Evolutionary conservation across 805 yeast species (phyloP).

Genomic region (Metschnikowia peoriensis): DNA sequence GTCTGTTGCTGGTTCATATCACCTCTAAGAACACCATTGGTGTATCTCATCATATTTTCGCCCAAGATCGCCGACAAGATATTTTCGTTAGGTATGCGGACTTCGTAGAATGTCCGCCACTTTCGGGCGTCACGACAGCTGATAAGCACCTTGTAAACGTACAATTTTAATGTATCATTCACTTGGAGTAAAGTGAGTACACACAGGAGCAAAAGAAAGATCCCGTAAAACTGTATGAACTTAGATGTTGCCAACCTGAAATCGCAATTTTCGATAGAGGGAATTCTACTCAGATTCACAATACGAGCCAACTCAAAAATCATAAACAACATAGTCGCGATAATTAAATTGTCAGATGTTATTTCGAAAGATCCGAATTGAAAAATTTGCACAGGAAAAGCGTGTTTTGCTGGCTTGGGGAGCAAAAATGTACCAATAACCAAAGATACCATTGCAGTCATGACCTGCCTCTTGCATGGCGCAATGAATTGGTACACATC

Average conservation of each 20-base stretch:
- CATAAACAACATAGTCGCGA: slow-evolving; percentile 11
- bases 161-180: slow-evolving; percentile 12
- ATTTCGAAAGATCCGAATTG: slow-evolving; percentile 9
- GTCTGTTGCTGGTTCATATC: neutral
- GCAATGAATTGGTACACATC: neutral
- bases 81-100: slow-evolving; percentile 10
- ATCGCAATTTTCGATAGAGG: neutral
- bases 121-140: slow-evolving; percentile 3
- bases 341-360: slow-evolving; percentile 27
- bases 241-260: slow-evolving; percentile 6
- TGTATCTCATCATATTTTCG: slow-evolving; percentile 13
- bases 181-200: slow-evolving; percentile 6
- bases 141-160: slow-evolving; percentile 12
- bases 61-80: slow-evolving; percentile 7
- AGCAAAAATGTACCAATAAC: slow-evolving; percentile 1
- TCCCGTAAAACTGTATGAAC: slow-evolving; percentile 13
- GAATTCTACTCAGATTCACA: neutral
- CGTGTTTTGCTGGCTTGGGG: slow-evolving; percentile 18
- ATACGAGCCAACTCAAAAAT: slow-evolving; percentile 7
- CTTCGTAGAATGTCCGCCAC: slow-evolving; percentile 4
- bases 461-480: neutral
- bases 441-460: neutral
- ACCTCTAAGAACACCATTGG: slow-evolving; percentile 4
- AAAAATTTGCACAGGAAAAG: slow-evolving; percentile 21
- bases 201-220: slow-evolving; percentile 7